These are phyloP conservation scores for Aspergillus calidoustus DNA, from an alignment of 2,329 filamentous ascomycete species.

Conservation along the genomic window DNA sequence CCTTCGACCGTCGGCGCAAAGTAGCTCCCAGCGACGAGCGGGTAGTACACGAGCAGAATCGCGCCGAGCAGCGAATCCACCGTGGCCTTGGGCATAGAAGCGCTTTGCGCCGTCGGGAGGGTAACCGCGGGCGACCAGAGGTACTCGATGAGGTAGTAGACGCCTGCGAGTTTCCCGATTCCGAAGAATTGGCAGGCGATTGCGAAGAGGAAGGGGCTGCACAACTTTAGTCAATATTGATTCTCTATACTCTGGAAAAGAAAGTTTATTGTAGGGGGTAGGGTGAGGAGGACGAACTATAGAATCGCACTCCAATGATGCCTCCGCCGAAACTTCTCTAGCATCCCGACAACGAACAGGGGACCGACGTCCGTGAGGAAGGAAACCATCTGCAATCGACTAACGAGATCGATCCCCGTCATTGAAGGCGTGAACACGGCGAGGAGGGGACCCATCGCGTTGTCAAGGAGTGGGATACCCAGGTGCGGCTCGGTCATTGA, in stretches of 20 bases:
- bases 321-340: slow-evolving; percentile 16
- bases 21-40: slow-evolving; percentile 9
- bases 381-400: slow-evolving; percentile 13
- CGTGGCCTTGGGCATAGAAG: neutral
- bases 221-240: neutral
- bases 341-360: slow-evolving; percentile 18
- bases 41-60: slow-evolving; percentile 10
- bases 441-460: slow-evolving; percentile 1
- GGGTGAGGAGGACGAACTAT: slow-evolving; percentile 5
- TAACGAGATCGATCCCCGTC: slow-evolving; percentile 7
- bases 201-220: neutral
- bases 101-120: neutral
- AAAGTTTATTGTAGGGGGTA: too few relatives aligned
- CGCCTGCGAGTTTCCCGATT: slow-evolving; percentile 8
- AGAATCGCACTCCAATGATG: slow-evolving; percentile 3
- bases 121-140: slow-evolving; percentile 5
- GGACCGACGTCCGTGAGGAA: slow-evolving; percentile 16
- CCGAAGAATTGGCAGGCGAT: neutral
- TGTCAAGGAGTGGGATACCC: neutral
- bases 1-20: slow-evolving; percentile 5
- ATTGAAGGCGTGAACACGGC: slow-evolving; percentile 19
- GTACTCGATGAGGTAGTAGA: slow-evolving; percentile 9
- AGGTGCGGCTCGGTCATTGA: slow-evolving; percentile 1
- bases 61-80: slow-evolving; percentile 4
- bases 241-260: too few relatives aligned